A percentile compares a stretch with the other conserved stretches of the same genome.
Conservation (phyloP, 768 basidiomycete genomes). For the Roridomyces roridus region DNA sequence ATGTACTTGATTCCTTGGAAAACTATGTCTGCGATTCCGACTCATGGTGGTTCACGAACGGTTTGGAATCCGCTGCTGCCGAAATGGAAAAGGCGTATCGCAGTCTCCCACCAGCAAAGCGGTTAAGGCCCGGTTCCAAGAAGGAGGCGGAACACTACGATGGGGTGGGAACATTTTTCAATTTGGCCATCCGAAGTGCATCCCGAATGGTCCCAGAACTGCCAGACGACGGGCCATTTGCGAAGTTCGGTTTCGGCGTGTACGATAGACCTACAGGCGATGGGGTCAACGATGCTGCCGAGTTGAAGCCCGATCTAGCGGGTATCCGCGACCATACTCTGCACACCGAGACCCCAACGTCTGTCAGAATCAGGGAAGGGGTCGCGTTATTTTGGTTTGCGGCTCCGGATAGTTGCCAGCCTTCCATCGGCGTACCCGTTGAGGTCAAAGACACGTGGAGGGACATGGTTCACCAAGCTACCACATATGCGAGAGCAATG, state of each 20-base stretch:
- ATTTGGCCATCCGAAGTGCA: too few species aligned
- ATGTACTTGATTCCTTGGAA: neutral
- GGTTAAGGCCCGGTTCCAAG: too few species aligned
- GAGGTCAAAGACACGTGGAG: conserved; percentile 22
- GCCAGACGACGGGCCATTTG: neutral
- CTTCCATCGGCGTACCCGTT: too few species aligned
- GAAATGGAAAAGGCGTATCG: too few species aligned
- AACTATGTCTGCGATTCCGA: neutral
- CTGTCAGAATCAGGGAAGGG: neutral
- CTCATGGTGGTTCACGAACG: neutral
- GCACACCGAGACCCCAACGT: neutral
- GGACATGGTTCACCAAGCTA: conserved; percentile 15
- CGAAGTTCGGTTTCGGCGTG: neutral
- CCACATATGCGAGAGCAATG: conserved; percentile 18
- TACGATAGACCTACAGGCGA: conserved; percentile 1
- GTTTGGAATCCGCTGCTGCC: too few species aligned
- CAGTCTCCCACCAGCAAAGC: too few species aligned
- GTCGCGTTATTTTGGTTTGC: neutral
- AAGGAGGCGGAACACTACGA: neutral
- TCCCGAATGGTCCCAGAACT: neutral
- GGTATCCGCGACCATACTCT: too few species aligned
- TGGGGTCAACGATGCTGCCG: neutral
- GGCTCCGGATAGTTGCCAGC: too few species aligned
- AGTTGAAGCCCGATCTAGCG: conserved; percentile 4
- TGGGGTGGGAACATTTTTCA: neutral